Percentiles rank a stretch among this genome's conserved stretches.
Conservation (phyloP, 805 yeast genomes). For the Kluyveromyces starmeri region DNA sequence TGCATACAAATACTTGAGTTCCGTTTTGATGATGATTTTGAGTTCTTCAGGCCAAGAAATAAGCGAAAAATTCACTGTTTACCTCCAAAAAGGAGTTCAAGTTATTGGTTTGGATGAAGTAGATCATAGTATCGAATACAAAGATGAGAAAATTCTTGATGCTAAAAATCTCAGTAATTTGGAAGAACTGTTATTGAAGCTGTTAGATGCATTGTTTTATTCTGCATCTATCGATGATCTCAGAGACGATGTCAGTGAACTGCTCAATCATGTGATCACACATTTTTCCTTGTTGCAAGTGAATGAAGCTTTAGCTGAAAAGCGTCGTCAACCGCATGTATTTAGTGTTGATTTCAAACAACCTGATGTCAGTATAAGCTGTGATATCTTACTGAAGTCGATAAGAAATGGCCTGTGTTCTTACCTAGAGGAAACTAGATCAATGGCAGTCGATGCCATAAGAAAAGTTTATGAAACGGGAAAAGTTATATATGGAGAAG, state of each 20-base stretch:
- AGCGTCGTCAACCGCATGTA: slow-evolving; percentile 54
- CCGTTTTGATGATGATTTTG: slow-evolving; percentile 60
- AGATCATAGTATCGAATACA: slow-evolving; percentile 27
- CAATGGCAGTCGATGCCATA: slow-evolving; percentile 61
- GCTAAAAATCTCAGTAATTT: slow-evolving; percentile 44
- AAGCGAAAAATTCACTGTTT: slow-evolving; percentile 33
- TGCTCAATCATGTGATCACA: slow-evolving; percentile 60
- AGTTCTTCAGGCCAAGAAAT: slow-evolving; percentile 31
- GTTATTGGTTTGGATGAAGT: slow-evolving; percentile 26
- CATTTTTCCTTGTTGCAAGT: slow-evolving; percentile 75
- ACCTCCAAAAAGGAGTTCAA: slow-evolving; percentile 43
- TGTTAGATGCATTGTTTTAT: slow-evolving; percentile 65
- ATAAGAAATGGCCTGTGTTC: slow-evolving; percentile 74
- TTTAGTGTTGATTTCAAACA: slow-evolving; percentile 75
- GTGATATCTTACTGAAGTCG: slow-evolving; percentile 63
- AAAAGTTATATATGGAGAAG: slow-evolving; percentile 57
- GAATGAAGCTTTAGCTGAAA: slow-evolving; percentile 62
- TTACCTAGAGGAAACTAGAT: slow-evolving; percentile 59
- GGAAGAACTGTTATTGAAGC: slow-evolving; percentile 53
- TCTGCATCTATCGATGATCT: slow-evolving; percentile 69
- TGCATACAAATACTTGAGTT: slow-evolving; percentile 65
- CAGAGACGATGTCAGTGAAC: slow-evolving; percentile 51
- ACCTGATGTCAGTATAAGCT: slow-evolving; percentile 62
- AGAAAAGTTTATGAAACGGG: slow-evolving; percentile 54
- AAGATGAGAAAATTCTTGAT: slow-evolving; percentile 38